These are phyloP conservation scores for Ceratocystis diversiconidia DNA, from an alignment of 2,329 filamentous ascomycete genomes.

Conservation along the genomic window DNA sequence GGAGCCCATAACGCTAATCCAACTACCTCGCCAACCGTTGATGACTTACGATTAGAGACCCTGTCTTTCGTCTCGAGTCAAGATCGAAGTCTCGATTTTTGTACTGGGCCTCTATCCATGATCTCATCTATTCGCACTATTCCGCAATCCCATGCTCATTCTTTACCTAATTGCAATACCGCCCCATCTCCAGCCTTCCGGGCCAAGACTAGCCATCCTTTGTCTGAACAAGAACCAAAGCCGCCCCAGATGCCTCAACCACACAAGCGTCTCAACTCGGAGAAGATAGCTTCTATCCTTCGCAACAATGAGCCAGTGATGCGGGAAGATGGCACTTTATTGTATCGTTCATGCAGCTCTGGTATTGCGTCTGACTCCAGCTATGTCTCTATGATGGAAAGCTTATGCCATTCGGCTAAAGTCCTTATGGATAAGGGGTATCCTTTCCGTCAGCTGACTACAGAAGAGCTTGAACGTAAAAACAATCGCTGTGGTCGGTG, in stretches of 20 bases:
- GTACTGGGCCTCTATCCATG: not conserved
- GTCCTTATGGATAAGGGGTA: slow-evolving; percentile 20
- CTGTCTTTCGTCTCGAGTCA: not conserved
- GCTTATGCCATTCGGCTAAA: not conserved
- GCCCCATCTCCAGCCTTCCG: not conserved
- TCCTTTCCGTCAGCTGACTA: slow-evolving; percentile 21
- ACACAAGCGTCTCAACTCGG: not conserved
- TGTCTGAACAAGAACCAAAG: not conserved
- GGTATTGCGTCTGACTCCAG: not conserved
- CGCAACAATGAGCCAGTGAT: not conserved
- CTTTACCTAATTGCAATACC: not conserved
- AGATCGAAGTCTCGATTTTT: not conserved
- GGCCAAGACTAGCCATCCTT: not conserved
- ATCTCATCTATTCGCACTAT: not conserved
- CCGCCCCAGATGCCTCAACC: not conserved
- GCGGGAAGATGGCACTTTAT: not conserved
- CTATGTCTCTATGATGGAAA: slow-evolving; percentile 1
- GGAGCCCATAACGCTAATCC: not conserved
- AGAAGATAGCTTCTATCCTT: not conserved
- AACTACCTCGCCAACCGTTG: not conserved
- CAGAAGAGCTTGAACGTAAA: slow-evolving; percentile 24
- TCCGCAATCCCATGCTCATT: not conserved
- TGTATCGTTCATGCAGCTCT: not conserved
- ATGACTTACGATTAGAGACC: not conserved
- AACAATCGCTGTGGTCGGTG: slow-evolving; percentile 23